Evolutionary conservation across 441 rosid genomes (phyloP), one percentile per base, ranked within the genome.

Genomic region (Cnidoscolus chayamansa): DNA sequence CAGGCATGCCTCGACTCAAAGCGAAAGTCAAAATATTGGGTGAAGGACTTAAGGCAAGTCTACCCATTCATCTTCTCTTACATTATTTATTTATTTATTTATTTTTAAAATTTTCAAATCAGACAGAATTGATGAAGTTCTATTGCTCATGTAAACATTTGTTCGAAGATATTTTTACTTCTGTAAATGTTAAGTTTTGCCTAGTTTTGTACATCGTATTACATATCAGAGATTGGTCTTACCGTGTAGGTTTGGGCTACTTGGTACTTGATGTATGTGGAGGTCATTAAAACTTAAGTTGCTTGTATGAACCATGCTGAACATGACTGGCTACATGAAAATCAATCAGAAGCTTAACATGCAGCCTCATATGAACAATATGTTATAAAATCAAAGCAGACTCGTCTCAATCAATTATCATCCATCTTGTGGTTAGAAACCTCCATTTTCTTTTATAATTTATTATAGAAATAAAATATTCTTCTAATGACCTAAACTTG

Each of bases 1-100:
- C 80, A 11, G 69, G 66, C 68, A 58, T 77, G 58, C 79, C 82
- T 32, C 87, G 62, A 68, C 62, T 82, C 72, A 87, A 67, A 45
- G 53, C 81, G 76, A 95, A 91, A 79, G 86, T 95, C 67, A 95
- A 90, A 88, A 92, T 93, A 84, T 74, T 90, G 81, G 91, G 83
- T 35, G 98, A 93, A 43, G 92, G 88, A 79, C 81, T 85, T 16
- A 87, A 90, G 97, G 97, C 81, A 87, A 82, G 86, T 79, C 54
- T 59, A 13, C 60, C 16, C 9, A 55, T 37, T 51, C 16, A 48
- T 57, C 17, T 67, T 19, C n/a, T 70, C 19, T 40, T 49, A 37
- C 43, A 30, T 63, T 62, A 31, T 49, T 60, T 19, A 6, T 20
- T 19, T 19, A 6, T 20, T 19, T 37, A 40, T 19, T 35, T 55